Evolutionary conservation across 1,284 basidiomycete species (phyloP), one percentile per base, ranked within the genome.

Genomic region (Ustilago curta): DNA sequence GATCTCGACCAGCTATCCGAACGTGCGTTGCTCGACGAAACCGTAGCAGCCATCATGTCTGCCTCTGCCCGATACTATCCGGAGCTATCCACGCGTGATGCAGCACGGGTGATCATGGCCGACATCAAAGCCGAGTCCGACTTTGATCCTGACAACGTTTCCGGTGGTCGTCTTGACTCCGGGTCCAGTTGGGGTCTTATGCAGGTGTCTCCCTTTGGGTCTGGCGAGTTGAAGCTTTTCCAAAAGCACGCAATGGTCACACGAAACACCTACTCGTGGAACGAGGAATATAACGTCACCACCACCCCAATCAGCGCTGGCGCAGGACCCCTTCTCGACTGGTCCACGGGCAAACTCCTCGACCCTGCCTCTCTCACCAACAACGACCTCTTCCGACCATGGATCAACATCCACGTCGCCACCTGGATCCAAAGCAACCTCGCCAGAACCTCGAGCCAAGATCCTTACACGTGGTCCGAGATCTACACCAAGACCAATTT

Each of bases 81-180:
- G 16, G 83, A 84, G 18, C 59, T 84, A 2, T 68, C 76, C 21
- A 83, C 79, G 0, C 60, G 64, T 19, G 73, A 65, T 50, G 79
- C 80, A 6, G 53, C 60, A 2, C 68, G 82, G 8, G 68, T 79
- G 23, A 76, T 83, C 57, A 68, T 84, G 44, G 76, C 82, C 3
- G 83, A 84, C 39, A 84, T 84, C 62, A 77, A 79, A 50, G 78
- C 82, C 29, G 83, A 84, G 49, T 80, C 77, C 18, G 82, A 83
- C 40, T 84, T 84, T 42, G 47, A 76, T 21, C 31, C 72, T 3
- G 14, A 21, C 23, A 57, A 66, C 35, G 37, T 74, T 37, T 73
- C 67, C 25, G 72, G 71, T 14, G 79, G 77, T 1, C 70, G 83
- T 9, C 61, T 83, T 2, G 82, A 83, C 42, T 77, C 73, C 0